Evolutionary conservation across 2,329 filamentous ascomycete species (phyloP), one percentile per base, ranked within the genome.

Genomic region (Hypoxylon sp.): DNA sequence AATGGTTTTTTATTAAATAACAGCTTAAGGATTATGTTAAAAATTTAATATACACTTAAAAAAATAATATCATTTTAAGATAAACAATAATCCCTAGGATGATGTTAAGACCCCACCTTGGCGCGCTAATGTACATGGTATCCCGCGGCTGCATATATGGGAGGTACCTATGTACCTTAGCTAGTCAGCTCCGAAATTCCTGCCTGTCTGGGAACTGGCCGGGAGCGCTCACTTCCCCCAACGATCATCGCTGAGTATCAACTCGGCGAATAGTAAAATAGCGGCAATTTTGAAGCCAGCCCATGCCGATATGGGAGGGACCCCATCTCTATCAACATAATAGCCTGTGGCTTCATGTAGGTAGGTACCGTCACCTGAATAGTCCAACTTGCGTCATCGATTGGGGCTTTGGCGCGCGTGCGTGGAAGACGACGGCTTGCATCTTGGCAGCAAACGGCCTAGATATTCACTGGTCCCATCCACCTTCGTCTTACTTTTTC

Each of bases 191-290:
- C 53, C 48, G 56, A 55, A 16, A 57, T 45, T 64, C 65, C 65
- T 64, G 61, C 65, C 65, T 67, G 55, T 64, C 48, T 63, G 40
- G 64, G 60, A 57, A 45, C 52, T 51, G 30, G 45, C 42, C 61
- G 33, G 46, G 28, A 32, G 18, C 24, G 26, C 26, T 50, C 46
- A 40, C 44, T 45, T 33, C 26, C 54, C 30, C 36, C 33, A 24
- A 49, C 53, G 24, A 61, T 48, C 57, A 48, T 26, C 33, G 44
- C 36, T 24, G 22, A 49, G 12, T 12, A 50, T 54, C 33, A 28
- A 42, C 16, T 52, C 48, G 11, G 28, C 56, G 38, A 60, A 60
- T 60, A 18, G 32, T 16, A 51, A 22, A 16, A 28, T 11, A 46
- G 38, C 26, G 40, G 48, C 18, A 20, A n/a, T 40, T 33, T 49